Evolutionary conservation across 805 yeast genomes (phyloP).

Genomic region (Lipomyces sp.): DNA sequence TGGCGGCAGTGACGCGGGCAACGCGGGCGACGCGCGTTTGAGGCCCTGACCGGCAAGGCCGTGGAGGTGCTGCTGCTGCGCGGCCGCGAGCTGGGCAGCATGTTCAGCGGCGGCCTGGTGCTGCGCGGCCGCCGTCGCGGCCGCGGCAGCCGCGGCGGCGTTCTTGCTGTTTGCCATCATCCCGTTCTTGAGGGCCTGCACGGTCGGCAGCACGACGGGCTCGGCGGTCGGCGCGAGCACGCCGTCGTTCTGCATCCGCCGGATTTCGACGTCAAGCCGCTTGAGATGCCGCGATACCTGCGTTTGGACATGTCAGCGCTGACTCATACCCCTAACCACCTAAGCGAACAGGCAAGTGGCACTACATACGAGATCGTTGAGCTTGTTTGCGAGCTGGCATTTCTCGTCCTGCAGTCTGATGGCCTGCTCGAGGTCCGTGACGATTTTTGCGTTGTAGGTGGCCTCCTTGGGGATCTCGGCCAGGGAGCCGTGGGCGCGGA

Average conservation of each 20-base stretch:
- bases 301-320: conserved; percentile 4
- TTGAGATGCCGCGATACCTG: conserved; percentile 66
- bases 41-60: neutral
- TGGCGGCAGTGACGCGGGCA: too few relatives aligned
- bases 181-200: conserved; percentile 9
- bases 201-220: conserved; percentile 11
- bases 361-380: conserved; percentile 48
- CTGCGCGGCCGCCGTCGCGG: neutral
- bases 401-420: conserved; percentile 71
- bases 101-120: conserved; percentile 34
- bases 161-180: neutral
- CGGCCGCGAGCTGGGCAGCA: too few relatives aligned
- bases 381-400: conserved; percentile 71
- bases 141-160: neutral
- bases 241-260: conserved; percentile 76
- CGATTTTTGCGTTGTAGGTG: conserved; percentile 59
- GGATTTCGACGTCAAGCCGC: conserved; percentile 71
- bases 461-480: conserved; percentile 79
- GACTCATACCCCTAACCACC: neutral
- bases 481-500: conserved; percentile 76
- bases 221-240: conserved; percentile 49
- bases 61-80: neutral
- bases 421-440: conserved; percentile 61
- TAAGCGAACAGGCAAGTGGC: neutral
- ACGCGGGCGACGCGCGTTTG: too few relatives aligned